Conservation (phyloP, 495 filamentous ascomycete species). For the Hypoxylon cercidicola region DNA sequence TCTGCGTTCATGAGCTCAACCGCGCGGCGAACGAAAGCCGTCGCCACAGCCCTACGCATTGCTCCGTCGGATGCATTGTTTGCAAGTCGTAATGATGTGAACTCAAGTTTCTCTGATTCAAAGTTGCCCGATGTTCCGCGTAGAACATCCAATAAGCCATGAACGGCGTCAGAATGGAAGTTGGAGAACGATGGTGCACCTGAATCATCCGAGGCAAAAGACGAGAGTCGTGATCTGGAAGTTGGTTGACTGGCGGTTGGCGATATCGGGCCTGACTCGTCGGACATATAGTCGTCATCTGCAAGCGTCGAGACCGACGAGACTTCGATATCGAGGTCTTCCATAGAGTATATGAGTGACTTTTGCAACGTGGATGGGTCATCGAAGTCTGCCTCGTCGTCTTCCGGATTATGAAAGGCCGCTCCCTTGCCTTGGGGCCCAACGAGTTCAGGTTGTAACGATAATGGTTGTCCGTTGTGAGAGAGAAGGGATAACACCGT, state of each 20-base stretch:
- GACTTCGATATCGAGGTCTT: slow-evolving; percentile 72
- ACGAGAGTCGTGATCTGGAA: slow-evolving; percentile 58
- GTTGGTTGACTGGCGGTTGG: slow-evolving; percentile 31
- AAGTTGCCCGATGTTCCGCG: slow-evolving; percentile 70
- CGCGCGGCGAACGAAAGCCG: slow-evolving; percentile 84
- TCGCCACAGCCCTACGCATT: slow-evolving; percentile 85
- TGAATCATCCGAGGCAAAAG: slow-evolving; percentile 63
- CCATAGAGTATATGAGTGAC: slow-evolving; percentile 73
- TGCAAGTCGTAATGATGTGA: slow-evolving; percentile 87
- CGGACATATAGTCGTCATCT: slow-evolving; percentile 53
- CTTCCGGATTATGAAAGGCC: slow-evolving; percentile 59
- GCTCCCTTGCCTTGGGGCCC: slow-evolving; percentile 66
- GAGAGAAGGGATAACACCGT: slow-evolving; percentile 52
- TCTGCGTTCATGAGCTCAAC: slow-evolving; percentile 73
- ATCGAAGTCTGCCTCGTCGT: slow-evolving; percentile 56
- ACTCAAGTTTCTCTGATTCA: slow-evolving; percentile 89
- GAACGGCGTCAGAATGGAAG: slow-evolving; percentile 89
- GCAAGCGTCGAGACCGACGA: slow-evolving; percentile 79
- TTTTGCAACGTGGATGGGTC: slow-evolving; percentile 53
- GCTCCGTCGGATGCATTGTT: slow-evolving; percentile 88
- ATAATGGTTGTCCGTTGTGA: slow-evolving; percentile 50
- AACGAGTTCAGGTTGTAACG: slow-evolving; percentile 65
- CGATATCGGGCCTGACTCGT: slow-evolving; percentile 46
- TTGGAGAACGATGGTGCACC: slow-evolving; percentile 59
- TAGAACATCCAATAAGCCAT: slow-evolving; percentile 84